Evolutionary conservation across 495 filamentous ascomycete genomes (phyloP).

Genomic region (Achaetomiella virescens): DNA sequence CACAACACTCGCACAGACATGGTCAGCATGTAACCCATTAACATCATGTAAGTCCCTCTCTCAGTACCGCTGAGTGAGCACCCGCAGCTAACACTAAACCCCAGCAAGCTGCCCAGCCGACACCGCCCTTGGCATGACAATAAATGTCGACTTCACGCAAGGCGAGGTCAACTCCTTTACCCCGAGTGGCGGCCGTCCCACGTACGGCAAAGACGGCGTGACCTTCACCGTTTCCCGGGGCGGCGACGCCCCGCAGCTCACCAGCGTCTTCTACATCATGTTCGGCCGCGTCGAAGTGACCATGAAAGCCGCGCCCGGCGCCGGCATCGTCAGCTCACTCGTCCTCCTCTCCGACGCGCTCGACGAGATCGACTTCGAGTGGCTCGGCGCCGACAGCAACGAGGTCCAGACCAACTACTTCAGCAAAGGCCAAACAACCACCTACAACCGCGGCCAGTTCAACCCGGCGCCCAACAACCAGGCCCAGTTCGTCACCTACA

Average conservation of each 20-base stretch:
- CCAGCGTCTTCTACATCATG: constrained; percentile 74
- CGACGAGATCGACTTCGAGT: constrained; percentile 93
- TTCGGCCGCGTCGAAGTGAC: constrained; percentile 70
- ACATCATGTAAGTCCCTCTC: constrained; percentile 17
- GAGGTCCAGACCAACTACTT: constrained; percentile 90
- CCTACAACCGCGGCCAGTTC: constrained; percentile 70
- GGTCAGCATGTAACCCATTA: constrained; percentile 31
- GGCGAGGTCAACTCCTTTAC: constrained; percentile 68
- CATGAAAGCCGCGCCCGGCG: constrained; percentile 63
- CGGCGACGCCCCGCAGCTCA: constrained; percentile 78
- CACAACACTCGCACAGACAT: constrained; percentile 25
- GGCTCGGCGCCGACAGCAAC: constrained; percentile 57
- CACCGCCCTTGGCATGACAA: constrained; percentile 73
- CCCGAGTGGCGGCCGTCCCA: constrained; percentile 53
- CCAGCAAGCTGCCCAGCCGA: constrained; percentile 60
- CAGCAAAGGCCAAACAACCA: constrained; percentile 72
- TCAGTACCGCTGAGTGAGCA: not conserved
- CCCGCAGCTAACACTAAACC: constrained; percentile 1
- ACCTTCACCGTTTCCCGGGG: constrained; percentile 76
- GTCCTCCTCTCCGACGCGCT: constrained; percentile 85
- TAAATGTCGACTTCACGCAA: constrained; percentile 72
- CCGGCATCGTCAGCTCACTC: constrained; percentile 73
- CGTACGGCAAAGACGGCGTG: constrained; percentile 71
- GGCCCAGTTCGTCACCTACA: constrained; percentile 74
- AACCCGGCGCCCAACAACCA: constrained; percentile 57